Evolutionary conservation across 805 yeast genomes (phyloP).

Genomic region (Tetrapisispora pingtungensis): DNA sequence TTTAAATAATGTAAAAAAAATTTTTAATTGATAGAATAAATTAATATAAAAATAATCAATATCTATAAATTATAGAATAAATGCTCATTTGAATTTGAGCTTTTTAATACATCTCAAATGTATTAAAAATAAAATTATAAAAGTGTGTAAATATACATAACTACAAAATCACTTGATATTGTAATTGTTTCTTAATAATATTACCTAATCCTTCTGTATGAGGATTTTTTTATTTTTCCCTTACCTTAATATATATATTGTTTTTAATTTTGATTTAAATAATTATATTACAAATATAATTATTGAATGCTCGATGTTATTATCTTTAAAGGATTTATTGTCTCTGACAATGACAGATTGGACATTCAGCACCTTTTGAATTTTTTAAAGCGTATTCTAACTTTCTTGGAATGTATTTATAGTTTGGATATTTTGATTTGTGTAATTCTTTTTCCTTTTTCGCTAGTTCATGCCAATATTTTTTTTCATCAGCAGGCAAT

Average conservation of each 20-base stretch:
- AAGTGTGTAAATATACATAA: neutral
- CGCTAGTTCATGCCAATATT: constrained; percentile 69
- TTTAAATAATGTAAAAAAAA: too few relatives aligned
- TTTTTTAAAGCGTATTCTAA: constrained; percentile 2
- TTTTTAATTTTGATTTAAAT: too few relatives aligned
- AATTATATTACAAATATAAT: too few relatives aligned
- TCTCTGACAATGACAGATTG: constrained; percentile 2
- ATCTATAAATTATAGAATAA: neutral
- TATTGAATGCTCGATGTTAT: too few relatives aligned
- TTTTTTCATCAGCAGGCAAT: constrained; percentile 44
- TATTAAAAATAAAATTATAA: neutral
- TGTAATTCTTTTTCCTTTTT: constrained; percentile 75
- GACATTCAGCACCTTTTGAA: constrained; percentile 1
- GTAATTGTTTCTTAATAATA: too few relatives aligned
- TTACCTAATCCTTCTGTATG: neutral
- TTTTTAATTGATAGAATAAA: too few relatives aligned
- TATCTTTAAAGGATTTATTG: neutral
- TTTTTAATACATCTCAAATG: constrained; percentile 1
- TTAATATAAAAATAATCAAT: neutral
- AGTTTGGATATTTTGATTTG: constrained; percentile 77
- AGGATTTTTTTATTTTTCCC: neutral
- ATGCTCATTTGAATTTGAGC: neutral
- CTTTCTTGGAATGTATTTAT: constrained; percentile 57
- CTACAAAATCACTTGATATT: neutral
- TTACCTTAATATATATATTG: neutral